Evolutionary conservation across 495 filamentous ascomycete species (phyloP).

Genomic region (Corynascus novoguineensis): DNA sequence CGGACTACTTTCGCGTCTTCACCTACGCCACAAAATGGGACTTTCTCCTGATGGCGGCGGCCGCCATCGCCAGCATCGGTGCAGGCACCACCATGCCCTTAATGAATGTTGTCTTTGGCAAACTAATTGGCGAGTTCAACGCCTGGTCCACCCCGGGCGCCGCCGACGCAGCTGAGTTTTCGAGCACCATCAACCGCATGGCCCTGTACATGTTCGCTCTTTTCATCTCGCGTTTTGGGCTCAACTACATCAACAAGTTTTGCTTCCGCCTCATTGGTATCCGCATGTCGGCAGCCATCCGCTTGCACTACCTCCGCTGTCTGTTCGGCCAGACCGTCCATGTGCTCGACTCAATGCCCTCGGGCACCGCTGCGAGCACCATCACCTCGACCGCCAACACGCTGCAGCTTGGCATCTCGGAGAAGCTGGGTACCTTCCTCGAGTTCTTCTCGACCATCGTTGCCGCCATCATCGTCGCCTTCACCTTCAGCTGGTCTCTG

Average conservation of each 20-base stretch:
- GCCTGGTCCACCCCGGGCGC: conserved; percentile 9
- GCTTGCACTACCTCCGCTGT: conserved; percentile 47
- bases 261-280: conserved; percentile 46
- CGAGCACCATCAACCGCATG: conserved; percentile 20
- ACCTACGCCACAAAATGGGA: conserved; percentile 42
- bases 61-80: conserved; percentile 30
- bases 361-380: conserved; percentile 48
- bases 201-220: conserved; percentile 34
- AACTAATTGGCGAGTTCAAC: conserved; percentile 31
- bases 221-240: conserved; percentile 41
- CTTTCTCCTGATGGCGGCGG: conserved; percentile 33
- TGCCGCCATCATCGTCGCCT: conserved; percentile 55
- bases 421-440: conserved; percentile 58
- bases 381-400: conserved; percentile 56
- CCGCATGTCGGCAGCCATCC: conserved; percentile 47
- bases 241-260: conserved; percentile 47
- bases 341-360: conserved; percentile 53
- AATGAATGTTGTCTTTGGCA: conserved; percentile 37
- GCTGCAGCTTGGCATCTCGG: conserved; percentile 55
- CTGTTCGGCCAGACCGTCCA: conserved; percentile 53
- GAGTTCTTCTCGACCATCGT: conserved; percentile 52
- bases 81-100: conserved; percentile 33
- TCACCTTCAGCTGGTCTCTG: conserved; percentile 52
- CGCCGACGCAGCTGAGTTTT: conserved; percentile 15
- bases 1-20: conserved; percentile 42